These are phyloP conservation scores for Oemleria cerasiformis DNA, from an alignment of 306 rosid species.

Conservation along the genomic window DNA sequence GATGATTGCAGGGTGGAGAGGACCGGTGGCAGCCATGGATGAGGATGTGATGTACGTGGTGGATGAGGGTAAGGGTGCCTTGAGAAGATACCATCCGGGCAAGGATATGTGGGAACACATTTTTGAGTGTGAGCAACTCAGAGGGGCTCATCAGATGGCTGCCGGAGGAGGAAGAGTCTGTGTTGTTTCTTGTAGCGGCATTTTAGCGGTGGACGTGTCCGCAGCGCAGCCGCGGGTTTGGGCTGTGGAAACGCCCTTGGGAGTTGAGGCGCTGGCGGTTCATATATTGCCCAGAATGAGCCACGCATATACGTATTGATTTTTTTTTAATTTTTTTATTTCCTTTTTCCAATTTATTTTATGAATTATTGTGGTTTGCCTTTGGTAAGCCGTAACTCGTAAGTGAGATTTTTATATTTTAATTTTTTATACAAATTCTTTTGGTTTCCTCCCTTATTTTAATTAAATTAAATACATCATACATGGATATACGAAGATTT, in stretches of 20 bases:
- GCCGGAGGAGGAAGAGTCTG: constrained; percentile 58
- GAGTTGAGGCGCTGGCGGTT: constrained; percentile 55
- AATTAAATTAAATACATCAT: no score
- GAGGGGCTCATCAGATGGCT: constrained; percentile 63
- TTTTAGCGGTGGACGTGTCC: constrained; percentile 57
- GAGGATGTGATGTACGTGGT: constrained; percentile 67
- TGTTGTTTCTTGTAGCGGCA: constrained; percentile 42
- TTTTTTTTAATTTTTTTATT: neutral
- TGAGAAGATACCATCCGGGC: constrained; percentile 40
- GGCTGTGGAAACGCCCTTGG: constrained; percentile 51
- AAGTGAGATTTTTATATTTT: no score
- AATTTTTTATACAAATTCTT: no score
- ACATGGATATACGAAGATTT: no score
- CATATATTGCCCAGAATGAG: constrained; percentile 68
- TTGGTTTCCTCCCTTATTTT: no score
- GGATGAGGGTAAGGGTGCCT: constrained; percentile 50
- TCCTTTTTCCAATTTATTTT: neutral
- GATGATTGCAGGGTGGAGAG: constrained; percentile 74
- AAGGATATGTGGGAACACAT: constrained; percentile 59
- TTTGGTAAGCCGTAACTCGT: neutral
- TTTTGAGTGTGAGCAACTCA: constrained; percentile 33
- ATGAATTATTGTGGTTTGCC: neutral
- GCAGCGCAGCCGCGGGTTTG: constrained; percentile 30
- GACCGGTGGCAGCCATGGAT: constrained; percentile 89
- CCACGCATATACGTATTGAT: neutral